Evolutionary conservation across 2,329 filamentous ascomycete genomes (phyloP).

Genomic region (Purpureocillium lavendulum): DNA sequence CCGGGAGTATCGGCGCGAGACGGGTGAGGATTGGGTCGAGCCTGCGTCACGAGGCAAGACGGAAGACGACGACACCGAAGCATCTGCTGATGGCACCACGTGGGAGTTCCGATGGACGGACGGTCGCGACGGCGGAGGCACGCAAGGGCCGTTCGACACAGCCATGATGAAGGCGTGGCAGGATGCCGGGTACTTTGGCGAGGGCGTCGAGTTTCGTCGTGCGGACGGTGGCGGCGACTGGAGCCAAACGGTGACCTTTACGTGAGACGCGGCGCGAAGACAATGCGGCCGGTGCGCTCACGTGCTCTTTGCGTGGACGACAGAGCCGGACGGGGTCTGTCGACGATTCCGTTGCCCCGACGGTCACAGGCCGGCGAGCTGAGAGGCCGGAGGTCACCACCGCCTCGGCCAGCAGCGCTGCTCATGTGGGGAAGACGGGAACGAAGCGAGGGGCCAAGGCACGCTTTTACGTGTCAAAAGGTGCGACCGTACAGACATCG

Average conservation of each 20-base stretch:
- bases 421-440: background rate
- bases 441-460: background rate
- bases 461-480: background rate
- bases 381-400: too few relatives aligned
- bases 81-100: constrained; percentile 13
- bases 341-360: too few relatives aligned
- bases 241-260: constrained; percentile 42
- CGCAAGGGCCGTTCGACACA: constrained; percentile 82
- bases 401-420: background rate
- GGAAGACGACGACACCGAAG: constrained; percentile 5
- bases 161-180: constrained; percentile 86
- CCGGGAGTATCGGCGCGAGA: constrained; percentile 75
- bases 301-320: background rate
- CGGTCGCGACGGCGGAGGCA: constrained; percentile 67
- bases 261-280: constrained; percentile 19
- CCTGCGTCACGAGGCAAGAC: constrained; percentile 19
- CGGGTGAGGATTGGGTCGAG: constrained; percentile 74
- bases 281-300: too few relatives aligned
- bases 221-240: constrained; percentile 47
- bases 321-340: too few relatives aligned
- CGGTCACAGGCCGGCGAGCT: too few relatives aligned
- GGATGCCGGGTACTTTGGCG: constrained; percentile 84
- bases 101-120: constrained; percentile 96
- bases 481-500: too few relatives aligned
- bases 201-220: constrained; percentile 72